These are phyloP conservation scores for Prunus padus DNA, from an alignment of 306 rosid species.

Conservation along the genomic window DNA sequence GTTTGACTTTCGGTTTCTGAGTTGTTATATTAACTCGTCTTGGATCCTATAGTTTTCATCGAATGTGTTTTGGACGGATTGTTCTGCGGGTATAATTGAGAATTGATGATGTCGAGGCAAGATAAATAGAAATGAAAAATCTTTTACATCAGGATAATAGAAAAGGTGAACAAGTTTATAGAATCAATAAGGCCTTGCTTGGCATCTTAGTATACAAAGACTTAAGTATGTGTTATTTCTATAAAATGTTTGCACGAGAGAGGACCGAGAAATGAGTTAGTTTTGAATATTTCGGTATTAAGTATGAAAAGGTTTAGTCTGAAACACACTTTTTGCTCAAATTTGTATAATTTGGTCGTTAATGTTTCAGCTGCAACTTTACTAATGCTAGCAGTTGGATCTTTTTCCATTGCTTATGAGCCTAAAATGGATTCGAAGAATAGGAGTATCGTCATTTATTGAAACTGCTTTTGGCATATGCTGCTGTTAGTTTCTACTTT, in stretches of 20 bases:
- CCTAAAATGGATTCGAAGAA: background rate
- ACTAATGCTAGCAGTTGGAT: background rate
- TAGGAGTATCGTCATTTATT: background rate
- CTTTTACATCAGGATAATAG: too few relatives aligned
- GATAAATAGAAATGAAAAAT: too few relatives aligned
- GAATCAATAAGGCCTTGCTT: background rate
- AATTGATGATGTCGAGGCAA: too few relatives aligned
- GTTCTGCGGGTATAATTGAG: too few relatives aligned
- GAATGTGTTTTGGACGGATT: constrained; percentile 1
- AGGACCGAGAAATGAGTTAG: background rate
- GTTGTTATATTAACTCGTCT: background rate
- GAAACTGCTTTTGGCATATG: background rate
- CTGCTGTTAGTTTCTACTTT: background rate
- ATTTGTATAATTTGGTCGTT: background rate
- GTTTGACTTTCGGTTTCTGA: constrained; percentile 31
- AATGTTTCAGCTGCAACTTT: background rate
- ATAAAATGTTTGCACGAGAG: background rate
- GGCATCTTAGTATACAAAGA: background rate
- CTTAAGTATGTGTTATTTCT: background rate
- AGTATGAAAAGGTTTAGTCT: background rate
- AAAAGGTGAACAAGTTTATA: too few relatives aligned
- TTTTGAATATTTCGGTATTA: background rate
- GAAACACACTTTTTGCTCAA: background rate
- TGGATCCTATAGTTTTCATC: background rate
- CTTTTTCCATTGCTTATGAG: background rate